Percentiles rank a stretch among this genome's conserved stretches.
These are phyloP conservation scores for Leishmania major DNA, from an alignment of 208 protist genomes.

Conservation along the genomic window DNA sequence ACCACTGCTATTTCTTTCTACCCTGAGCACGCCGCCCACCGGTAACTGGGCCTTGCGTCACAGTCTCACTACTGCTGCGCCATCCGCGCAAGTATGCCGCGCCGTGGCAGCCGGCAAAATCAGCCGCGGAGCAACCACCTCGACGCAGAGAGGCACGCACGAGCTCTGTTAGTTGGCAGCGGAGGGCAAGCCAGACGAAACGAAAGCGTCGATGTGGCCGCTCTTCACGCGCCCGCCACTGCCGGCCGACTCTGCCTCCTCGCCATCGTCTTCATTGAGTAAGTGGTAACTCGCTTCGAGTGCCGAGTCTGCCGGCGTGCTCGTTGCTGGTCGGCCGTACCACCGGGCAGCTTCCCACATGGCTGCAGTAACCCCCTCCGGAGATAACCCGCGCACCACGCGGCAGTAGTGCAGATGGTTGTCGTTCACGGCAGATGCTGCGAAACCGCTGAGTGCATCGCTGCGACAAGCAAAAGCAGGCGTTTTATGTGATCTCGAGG, in stretches of 20 bases:
- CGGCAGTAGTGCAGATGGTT: not conserved
- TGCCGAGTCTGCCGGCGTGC: not conserved
- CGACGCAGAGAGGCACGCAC: slow-evolving; percentile 14
- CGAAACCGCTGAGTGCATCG: not conserved
- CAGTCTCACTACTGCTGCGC: not conserved
- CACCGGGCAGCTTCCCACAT: slow-evolving; percentile 18
- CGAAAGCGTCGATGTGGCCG: not conserved
- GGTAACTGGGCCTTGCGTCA: not conserved
- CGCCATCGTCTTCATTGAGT: not conserved
- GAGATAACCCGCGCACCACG: slow-evolving; percentile 8
- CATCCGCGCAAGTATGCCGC: not conserved
- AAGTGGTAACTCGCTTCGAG: not conserved
- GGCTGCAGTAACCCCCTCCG: slow-evolving; percentile 2
- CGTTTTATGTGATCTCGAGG: not conserved
- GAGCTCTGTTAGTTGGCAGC: not conserved
- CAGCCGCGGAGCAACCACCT: slow-evolving; percentile 9
- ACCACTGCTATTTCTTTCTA: not conserved
- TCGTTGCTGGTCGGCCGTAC: slow-evolving; percentile 1
- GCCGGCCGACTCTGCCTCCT: not conserved
- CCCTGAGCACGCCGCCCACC: not conserved
- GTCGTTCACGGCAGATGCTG: not conserved
- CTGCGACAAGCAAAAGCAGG: not conserved
- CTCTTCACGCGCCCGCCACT: not conserved
- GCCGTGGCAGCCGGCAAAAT: not conserved
- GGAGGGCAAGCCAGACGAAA: not conserved